A percentile compares a stretch with the other conserved stretches of the same genome.
phyloP scores from a whole-genome alignment of 2,329 filamentous ascomycete species.

The Fusarium sp. region DNA sequence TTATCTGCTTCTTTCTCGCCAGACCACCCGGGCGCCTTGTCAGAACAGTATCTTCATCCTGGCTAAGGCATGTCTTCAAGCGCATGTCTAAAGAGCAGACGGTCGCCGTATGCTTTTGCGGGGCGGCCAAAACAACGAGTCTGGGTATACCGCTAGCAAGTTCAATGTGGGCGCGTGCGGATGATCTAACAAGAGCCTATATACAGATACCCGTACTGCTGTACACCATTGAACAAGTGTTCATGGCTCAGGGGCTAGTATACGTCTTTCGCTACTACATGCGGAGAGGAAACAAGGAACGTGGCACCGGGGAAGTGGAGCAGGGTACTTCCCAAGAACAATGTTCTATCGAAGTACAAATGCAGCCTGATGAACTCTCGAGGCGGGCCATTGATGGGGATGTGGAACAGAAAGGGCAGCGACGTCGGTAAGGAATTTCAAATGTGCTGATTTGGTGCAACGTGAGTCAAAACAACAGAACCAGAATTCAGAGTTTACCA shows the following conservation, averaged over 20 bases:
- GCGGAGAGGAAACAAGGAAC: constrained; percentile 38
- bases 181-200: constrained; percentile 64
- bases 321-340: constrained; percentile 1
- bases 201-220: constrained; percentile 73
- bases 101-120: constrained; percentile 78
- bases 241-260: constrained; percentile 57
- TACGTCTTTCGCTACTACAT: constrained; percentile 61
- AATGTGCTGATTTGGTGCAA: background rate
- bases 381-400: background rate
- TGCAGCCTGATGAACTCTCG: background rate
- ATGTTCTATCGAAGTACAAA: background rate
- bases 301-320: constrained; percentile 34
- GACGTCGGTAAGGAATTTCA: background rate
- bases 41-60: constrained; percentile 21
- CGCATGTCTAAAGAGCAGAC: constrained; percentile 70
- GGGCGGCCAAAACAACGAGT: constrained; percentile 77
- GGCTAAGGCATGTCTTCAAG: constrained; percentile 51
- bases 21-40: constrained; percentile 52
- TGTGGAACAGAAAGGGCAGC: constrained; percentile 2
- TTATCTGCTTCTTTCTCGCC: constrained; percentile 66
- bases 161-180: constrained; percentile 72
- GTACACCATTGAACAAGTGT: constrained; percentile 68
- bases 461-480: background rate
- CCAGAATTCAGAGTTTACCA: background rate
- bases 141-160: constrained; percentile 75